Conservation (phyloP, 2,329 filamentous ascomycete genomes). For the Verticillium tricorpus region DNA sequence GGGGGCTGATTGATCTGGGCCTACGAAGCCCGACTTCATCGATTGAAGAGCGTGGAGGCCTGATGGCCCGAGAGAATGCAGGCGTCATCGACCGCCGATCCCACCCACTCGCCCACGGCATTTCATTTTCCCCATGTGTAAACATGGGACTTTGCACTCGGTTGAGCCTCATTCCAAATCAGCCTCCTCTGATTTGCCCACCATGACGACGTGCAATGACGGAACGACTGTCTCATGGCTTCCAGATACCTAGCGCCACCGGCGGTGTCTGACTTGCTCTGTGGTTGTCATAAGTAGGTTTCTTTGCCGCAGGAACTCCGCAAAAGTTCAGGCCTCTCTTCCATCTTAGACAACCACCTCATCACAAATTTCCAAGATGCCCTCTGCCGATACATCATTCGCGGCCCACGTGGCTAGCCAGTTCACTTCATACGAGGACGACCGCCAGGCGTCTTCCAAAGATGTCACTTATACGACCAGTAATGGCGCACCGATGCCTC, state of each 20-base stretch:
- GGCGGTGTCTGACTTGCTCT: background rate
- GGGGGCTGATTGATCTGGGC: no score
- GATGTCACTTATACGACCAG: conserved; percentile 48
- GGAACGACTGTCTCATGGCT: background rate
- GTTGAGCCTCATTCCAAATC: background rate
- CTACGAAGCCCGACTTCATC: background rate
- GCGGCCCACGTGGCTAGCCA: conserved; percentile 29
- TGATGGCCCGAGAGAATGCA: background rate
- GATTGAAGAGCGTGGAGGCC: background rate
- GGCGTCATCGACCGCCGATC: background rate
- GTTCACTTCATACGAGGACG: conserved; percentile 33
- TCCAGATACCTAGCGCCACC: background rate
- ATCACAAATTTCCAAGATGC: conserved; percentile 1
- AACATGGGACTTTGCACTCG: background rate
- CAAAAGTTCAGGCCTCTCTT: no score
- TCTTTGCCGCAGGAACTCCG: background rate
- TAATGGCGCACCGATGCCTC: conserved; percentile 52
- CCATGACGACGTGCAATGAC: background rate
- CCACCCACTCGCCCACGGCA: background rate
- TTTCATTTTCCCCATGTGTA: background rate
- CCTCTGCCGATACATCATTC: conserved; percentile 29
- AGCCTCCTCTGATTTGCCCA: background rate
- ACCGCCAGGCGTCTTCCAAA: conserved; percentile 31
- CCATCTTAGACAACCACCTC: background rate
- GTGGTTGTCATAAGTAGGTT: background rate